A percentile compares a stretch with the other conserved stretches of the same genome.
These are phyloP conservation scores for Rhizomucor pusillus DNA, from an alignment of 371 early-diverging fungal species.

Conservation along the genomic window DNA sequence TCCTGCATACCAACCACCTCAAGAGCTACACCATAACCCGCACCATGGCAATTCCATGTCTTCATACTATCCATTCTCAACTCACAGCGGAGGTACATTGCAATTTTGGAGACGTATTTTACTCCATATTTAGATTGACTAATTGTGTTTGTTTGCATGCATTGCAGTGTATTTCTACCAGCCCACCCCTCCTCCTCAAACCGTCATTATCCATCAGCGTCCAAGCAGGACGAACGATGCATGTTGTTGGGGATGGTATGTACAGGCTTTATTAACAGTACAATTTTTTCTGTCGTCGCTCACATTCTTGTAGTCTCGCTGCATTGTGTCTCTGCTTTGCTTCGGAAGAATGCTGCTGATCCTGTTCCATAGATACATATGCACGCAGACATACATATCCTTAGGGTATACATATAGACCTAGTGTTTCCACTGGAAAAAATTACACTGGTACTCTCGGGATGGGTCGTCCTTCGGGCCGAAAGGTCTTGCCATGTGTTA, in stretches of 20 bases:
- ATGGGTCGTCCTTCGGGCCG: slow-evolving; percentile 54
- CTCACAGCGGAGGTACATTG: slow-evolving; percentile 7
- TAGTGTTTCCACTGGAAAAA: slow-evolving; percentile 27
- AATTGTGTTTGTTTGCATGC: neutral
- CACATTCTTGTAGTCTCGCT: slow-evolving; percentile 21
- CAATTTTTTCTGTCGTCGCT: slow-evolving; percentile 3
- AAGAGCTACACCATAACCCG: slow-evolving; percentile 5
- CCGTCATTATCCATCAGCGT: slow-evolving; percentile 34
- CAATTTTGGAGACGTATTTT: no score
- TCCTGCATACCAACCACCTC: slow-evolving; percentile 18
- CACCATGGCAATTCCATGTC: neutral
- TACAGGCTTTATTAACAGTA: neutral
- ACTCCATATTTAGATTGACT: no score
- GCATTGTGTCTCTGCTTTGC: slow-evolving; percentile 24
- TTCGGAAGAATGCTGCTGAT: slow-evolving; percentile 21
- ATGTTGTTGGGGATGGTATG: slow-evolving; percentile 49
- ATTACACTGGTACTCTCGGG: slow-evolving; percentile 39
- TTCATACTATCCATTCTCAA: slow-evolving; percentile 8
- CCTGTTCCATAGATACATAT: neutral
- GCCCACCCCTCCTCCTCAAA: slow-evolving; percentile 40
- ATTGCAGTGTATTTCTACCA: slow-evolving; percentile 24
- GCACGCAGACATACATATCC: neutral
- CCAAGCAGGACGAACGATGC: slow-evolving; percentile 40
- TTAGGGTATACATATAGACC: slow-evolving; percentile 2
- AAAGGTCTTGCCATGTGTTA: slow-evolving; percentile 39